A percentile compares a stretch with the other conserved stretches of the same genome.
Evolutionary conservation across 2,329 filamentous ascomycete genomes (phyloP).

Genomic region (Curvularia sp.): DNA sequence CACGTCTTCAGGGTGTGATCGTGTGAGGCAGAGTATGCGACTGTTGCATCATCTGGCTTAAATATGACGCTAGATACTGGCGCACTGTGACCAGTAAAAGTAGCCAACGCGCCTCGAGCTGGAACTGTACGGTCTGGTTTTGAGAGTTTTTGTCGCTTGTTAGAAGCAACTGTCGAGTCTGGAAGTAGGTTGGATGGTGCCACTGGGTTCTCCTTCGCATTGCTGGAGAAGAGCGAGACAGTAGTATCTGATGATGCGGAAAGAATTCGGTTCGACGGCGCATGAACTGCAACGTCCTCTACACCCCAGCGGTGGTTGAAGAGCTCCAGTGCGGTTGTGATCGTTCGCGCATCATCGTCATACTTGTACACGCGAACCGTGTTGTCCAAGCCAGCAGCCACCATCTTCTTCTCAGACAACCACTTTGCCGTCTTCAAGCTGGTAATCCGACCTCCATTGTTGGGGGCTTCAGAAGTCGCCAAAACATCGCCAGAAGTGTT

Average conservation of each 20-base stretch:
- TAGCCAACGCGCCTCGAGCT: constrained; percentile 78
- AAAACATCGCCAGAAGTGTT: constrained; percentile 83
- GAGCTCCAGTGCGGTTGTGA: constrained; percentile 79
- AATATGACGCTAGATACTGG: constrained; percentile 83
- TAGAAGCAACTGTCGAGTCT: constrained; percentile 64
- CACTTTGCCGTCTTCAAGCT: constrained; percentile 83
- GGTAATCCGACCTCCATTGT: constrained; percentile 69
- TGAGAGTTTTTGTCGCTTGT: constrained; percentile 77
- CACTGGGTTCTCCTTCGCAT: constrained; percentile 75
- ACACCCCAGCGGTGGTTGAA: constrained; percentile 81
- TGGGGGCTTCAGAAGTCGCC: constrained; percentile 72
- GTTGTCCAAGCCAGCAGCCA: constrained; percentile 82
- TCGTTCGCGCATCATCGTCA: constrained; percentile 66
- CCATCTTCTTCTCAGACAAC: constrained; percentile 77
- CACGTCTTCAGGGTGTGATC: constrained; percentile 92
- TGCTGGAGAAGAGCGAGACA: constrained; percentile 88
- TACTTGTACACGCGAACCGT: constrained; percentile 93
- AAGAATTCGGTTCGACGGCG: constrained; percentile 76
- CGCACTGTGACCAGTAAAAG: constrained; percentile 74
- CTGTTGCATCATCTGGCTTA: constrained; percentile 81
- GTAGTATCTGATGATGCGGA: constrained; percentile 84
- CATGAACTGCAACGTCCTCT: constrained; percentile 76
- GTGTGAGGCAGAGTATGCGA: constrained; percentile 89
- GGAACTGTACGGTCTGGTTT: constrained; percentile 66
- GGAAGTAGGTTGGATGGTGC: constrained; percentile 75